phyloP scores from a whole-genome alignment of 2,329 filamentous ascomycete genomes.

The Exophiala dermatitidis region DNA sequence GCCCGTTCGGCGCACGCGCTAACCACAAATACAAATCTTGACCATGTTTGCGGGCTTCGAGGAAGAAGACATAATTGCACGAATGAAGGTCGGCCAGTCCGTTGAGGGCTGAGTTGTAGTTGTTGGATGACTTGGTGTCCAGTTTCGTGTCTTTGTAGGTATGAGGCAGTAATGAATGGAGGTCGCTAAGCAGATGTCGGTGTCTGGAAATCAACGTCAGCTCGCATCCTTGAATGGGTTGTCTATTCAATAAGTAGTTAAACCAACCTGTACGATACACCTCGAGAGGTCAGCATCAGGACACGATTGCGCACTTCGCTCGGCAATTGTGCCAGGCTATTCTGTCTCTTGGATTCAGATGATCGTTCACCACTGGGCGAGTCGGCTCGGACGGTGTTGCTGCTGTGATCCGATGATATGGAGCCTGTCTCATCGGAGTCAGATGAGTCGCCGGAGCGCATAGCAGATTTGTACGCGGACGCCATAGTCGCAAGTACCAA shows the following conservation, averaged over 20 bases:
- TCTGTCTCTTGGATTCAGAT: constrained; percentile 48
- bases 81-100: constrained; percentile 73
- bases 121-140: constrained; percentile 70
- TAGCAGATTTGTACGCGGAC: constrained; percentile 50
- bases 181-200: constrained; percentile 84
- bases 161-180: constrained; percentile 83
- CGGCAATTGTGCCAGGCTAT: constrained; percentile 12
- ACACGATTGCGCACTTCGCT: constrained; percentile 51
- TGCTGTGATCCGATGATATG: constrained; percentile 28
- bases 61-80: constrained; percentile 91
- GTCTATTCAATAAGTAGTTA: not conserved
- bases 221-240: not conserved
- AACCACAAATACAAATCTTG: constrained; percentile 94
- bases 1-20: constrained; percentile 79
- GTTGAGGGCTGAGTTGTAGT: constrained; percentile 67
- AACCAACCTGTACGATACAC: constrained; percentile 74
- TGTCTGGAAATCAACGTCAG: constrained; percentile 52
- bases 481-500: constrained; percentile 39
- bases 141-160: constrained; percentile 92
- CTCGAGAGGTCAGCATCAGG: constrained; percentile 83
- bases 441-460: constrained; percentile 22
- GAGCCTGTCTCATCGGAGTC: constrained; percentile 26
- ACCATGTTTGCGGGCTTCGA: constrained; percentile 80
- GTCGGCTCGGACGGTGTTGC: constrained; percentile 37
- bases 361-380: constrained; percentile 43